Evolutionary conservation across 768 basidiomycete genomes (phyloP), one percentile per base, ranked within the genome.

Genomic region (Boletus reticulatus): DNA sequence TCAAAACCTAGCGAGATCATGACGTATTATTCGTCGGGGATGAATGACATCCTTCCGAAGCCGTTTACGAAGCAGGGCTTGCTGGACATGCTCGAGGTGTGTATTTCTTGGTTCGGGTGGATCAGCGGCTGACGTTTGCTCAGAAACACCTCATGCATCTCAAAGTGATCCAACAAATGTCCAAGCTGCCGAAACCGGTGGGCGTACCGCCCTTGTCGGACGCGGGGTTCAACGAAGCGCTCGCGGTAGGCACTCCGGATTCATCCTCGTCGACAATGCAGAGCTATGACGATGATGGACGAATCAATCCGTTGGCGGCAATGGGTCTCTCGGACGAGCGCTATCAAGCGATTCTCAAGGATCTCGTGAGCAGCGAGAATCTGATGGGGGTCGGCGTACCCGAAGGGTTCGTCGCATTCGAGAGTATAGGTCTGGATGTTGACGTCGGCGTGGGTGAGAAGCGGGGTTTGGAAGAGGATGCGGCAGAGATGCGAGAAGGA

Each of bases 31-130:
- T 72, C 69, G 5, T 57, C 66, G 77, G 89, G 94, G 17, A 98
- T 98, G 95, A 98, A 95, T 71, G 95, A 98, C 73, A 89, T 97
- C 54, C 76, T 98, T 17, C 90, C 94, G 9, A 98, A 98, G 71
- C 96, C 96, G 4, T 98, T 98, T 75, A 96, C 92, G n/a, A 92
- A 93, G 70, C 86, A 94, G 67, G 89, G 90, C 16, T 75, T 98
- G 31, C 75, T 95, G 45, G 87, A 88, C 59, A 94, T 98, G 85
- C 86, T 98, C 58, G 96, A 98, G 76, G 90, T 91, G 32, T 5
- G 8, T 17, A 3, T 43, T 29, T 4, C 13, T 16, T n/a, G 7
- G 4, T 4, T 11, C 5, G 7, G 13, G 4, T 29, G 4, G 19
- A 38, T 41, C 22, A 4, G 20, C 10, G 11, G 24, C 50, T 55